Conservation (phyloP, 2,329 filamentous ascomycete species). For the Daldinia eschscholtzii region DNA sequence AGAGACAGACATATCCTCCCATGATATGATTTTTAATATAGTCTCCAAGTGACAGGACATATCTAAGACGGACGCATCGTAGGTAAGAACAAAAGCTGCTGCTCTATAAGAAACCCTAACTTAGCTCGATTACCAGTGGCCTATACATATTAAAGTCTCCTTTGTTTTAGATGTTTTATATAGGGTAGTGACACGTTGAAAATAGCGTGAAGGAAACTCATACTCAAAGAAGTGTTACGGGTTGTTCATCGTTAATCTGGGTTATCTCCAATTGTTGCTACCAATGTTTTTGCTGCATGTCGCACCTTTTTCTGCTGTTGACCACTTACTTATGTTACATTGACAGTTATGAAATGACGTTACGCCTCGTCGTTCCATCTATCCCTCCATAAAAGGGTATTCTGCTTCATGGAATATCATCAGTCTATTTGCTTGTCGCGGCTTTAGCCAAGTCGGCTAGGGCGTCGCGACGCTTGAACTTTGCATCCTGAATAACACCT, state of each 20-base stretch:
- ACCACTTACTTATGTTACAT: not conserved
- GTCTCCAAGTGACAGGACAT: no score
- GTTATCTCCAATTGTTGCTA: not conserved
- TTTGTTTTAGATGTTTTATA: not conserved
- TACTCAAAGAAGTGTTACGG: not conserved
- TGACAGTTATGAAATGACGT: not conserved
- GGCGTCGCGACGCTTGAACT: slow-evolving; percentile 81
- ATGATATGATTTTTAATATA: no score
- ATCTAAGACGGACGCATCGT: no score
- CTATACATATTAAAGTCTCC: not conserved
- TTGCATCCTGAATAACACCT: slow-evolving; percentile 80
- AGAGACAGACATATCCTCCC: no score
- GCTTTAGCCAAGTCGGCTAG: slow-evolving; percentile 73
- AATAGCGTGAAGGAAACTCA: no score
- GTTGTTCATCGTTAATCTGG: not conserved
- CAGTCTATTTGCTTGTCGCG: slow-evolving; percentile 54
- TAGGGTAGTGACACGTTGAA: not conserved
- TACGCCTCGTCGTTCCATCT: not conserved
- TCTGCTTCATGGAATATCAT: not conserved
- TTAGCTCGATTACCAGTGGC: no score
- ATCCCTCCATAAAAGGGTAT: not conserved
- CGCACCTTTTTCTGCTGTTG: not conserved
- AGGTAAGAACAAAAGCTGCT: no score
- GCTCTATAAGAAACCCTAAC: no score
- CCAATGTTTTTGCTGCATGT: not conserved